These are phyloP conservation scores for Fusarium sp. DNA, from an alignment of 2,329 filamentous ascomycete genomes.

Conservation along the genomic window DNA sequence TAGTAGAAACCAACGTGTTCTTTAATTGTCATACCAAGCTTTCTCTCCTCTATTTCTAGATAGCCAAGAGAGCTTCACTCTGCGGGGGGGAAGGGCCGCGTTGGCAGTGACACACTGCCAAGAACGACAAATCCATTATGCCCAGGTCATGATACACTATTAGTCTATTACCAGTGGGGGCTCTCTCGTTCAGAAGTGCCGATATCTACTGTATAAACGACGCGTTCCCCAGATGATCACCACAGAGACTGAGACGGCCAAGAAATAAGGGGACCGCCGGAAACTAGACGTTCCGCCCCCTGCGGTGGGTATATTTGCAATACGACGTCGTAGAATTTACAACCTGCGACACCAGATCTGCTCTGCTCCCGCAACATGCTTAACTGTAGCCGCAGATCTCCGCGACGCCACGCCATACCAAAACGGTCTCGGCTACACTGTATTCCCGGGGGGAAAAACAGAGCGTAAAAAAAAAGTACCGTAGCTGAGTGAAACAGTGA, in stretches of 20 bases:
- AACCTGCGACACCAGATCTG: conserved; percentile 2
- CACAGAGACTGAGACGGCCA: neutral
- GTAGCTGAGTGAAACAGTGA: conserved; percentile 13
- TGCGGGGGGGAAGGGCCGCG: neutral
- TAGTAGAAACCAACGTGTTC: neutral
- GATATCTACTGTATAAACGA: neutral
- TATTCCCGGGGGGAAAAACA: neutral
- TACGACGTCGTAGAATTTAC: neutral
- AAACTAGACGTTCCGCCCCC: neutral
- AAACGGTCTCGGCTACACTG: neutral
- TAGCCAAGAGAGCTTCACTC: neutral
- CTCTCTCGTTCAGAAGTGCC: neutral
- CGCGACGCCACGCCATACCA: neutral
- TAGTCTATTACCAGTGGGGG: neutral
- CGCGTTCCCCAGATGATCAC: neutral
- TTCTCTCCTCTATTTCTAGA: neutral
- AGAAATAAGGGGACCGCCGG: neutral
- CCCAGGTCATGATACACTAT: neutral
- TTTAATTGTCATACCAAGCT: neutral
- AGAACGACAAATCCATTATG: neutral
- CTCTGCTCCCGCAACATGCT: conserved; percentile 7
- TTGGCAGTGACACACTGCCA: neutral
- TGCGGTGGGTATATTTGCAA: neutral
- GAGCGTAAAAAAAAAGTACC: neutral
- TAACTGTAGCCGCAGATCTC: conserved; percentile 4